phyloP scores from a whole-genome alignment of 495 filamentous ascomycete genomes.

The Penicillium ochrochloron region DNA sequence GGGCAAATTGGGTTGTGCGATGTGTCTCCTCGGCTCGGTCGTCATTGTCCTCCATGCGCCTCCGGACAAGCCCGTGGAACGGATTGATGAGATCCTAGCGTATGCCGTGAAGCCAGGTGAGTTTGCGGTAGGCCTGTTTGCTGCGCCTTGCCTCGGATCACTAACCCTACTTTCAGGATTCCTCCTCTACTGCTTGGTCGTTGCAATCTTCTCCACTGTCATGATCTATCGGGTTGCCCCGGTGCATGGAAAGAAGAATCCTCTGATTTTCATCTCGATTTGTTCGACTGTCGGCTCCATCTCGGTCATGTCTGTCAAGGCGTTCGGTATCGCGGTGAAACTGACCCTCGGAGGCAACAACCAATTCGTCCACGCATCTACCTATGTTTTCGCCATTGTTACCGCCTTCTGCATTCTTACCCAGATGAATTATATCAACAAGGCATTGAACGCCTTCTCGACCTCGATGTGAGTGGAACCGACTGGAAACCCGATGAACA shows the following conservation, averaged over 20 bases:
- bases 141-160: background rate
- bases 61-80: slow-evolving; percentile 85
- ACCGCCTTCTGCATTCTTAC: slow-evolving; percentile 91
- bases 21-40: slow-evolving; percentile 93
- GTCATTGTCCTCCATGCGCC: slow-evolving; percentile 98
- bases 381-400: slow-evolving; percentile 95
- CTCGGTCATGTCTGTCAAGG: slow-evolving; percentile 98
- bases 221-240: slow-evolving; percentile 98
- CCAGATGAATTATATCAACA: slow-evolving; percentile 99
- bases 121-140: slow-evolving; percentile 31
- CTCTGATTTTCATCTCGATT: slow-evolving; percentile 93
- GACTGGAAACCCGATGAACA: background rate
- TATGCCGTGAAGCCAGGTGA: slow-evolving; percentile 88
- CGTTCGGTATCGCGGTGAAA: slow-evolving; percentile 95
- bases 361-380: slow-evolving; percentile 90
- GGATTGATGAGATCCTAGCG: slow-evolving; percentile 83
- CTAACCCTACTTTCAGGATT: slow-evolving; percentile 63
- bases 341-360: slow-evolving; percentile 89
- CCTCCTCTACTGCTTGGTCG: slow-evolving; percentile 75
- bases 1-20: slow-evolving; percentile 93
- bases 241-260: slow-evolving; percentile 88
- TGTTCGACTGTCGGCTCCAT: slow-evolving; percentile 96
- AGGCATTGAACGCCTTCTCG: slow-evolving; percentile 94
- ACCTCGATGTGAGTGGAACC: slow-evolving; percentile 80
- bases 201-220: slow-evolving; percentile 79